Base-by-base conservation (phyloP, 129 eudicot genomes). In the Tagetes patula region DNA sequence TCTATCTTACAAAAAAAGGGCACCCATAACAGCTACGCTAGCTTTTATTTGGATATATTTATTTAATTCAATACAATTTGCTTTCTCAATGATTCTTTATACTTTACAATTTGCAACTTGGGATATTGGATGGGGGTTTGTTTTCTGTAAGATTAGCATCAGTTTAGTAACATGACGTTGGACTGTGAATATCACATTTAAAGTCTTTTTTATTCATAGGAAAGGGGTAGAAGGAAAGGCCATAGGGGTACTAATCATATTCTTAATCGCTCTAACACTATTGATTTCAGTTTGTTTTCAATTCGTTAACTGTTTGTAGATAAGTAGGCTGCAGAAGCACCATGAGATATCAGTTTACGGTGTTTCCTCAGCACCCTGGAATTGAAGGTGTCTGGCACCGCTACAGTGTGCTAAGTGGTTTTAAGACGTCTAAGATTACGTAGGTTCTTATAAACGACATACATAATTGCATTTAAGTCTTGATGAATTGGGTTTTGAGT, bases 321-420 rank as follows among this genome's bases (percentile, higher is more conserved):
- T 45, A 66, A 43, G 70, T 20, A 63, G 69, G 37, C 48, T 65
- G 70, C 36, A 64, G 69, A 14, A 64, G 69, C 69, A 39, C 3
- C 27, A 20, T 20, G 27, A 20, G 27, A 8, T 65, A 65, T 65
- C 37, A 41, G 41, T 40, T 65, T 41, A 65, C 14, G 31, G 50
- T 65, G 70, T 65, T 40, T 9, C 37, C 36, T 41, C 30, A 41
- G 53, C n/a, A 45, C 70, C n/a, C 33, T 65, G 70, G 38, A 65
- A 63, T 46, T 63, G 46, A 3, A 41, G 52, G 40, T 65, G n/a
- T 65, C 70, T 39, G 33, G 54, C 2, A 43, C 20, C 13, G 55
- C 55, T 49, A 49, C 55, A 52, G 58, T 52, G 58, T 52, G 58
- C 7, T 14, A 52, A n/a, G 58, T 30, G 54, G 54, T 30, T 66